These are phyloP conservation scores for Oryza punctata DNA, from an alignment of 176 grass and related monocot genomes.

Conservation along the genomic window DNA sequence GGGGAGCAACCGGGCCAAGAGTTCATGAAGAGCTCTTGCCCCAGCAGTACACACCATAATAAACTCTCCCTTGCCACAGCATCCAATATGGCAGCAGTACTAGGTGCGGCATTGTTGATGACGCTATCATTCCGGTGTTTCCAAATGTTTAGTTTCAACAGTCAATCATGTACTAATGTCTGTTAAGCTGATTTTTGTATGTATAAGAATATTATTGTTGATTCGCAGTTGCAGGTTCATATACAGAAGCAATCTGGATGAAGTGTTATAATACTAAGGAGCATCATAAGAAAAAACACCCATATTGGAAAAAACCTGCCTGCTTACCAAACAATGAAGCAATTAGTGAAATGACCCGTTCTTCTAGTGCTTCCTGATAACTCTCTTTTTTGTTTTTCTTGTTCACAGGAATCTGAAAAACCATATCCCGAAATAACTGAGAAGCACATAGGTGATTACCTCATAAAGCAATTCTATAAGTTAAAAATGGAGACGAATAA, in stretches of 20 bases:
- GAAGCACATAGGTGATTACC: background rate
- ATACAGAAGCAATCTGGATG: background rate
- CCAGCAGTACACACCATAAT: too few relatives aligned
- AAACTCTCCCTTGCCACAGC: too few relatives aligned
- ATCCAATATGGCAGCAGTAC: too few relatives aligned
- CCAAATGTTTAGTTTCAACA: too few relatives aligned
- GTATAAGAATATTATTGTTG: background rate
- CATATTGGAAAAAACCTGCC: conserved; percentile 40
- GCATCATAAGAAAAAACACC: background rate
- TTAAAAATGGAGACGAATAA: background rate
- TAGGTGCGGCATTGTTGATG: too few relatives aligned
- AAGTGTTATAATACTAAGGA: background rate
- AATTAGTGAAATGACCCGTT: conserved; percentile 87
- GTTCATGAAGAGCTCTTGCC: too few relatives aligned
- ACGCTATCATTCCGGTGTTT: too few relatives aligned
- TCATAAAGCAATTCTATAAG: background rate
- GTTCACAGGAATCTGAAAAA: conserved; percentile 66
- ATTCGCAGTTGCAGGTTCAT: background rate
- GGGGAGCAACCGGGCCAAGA: too few relatives aligned
- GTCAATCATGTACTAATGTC: background rate
- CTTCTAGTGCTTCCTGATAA: conserved; percentile 89
- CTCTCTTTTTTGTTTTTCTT: conserved; percentile 94
- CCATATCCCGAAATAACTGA: conserved; percentile 22
- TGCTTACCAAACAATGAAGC: conserved; percentile 99
- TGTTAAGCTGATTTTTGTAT: background rate